phyloP scores from a whole-genome alignment of 2,329 filamentous ascomycete genomes.

The Clarireedia hainanense region DNA sequence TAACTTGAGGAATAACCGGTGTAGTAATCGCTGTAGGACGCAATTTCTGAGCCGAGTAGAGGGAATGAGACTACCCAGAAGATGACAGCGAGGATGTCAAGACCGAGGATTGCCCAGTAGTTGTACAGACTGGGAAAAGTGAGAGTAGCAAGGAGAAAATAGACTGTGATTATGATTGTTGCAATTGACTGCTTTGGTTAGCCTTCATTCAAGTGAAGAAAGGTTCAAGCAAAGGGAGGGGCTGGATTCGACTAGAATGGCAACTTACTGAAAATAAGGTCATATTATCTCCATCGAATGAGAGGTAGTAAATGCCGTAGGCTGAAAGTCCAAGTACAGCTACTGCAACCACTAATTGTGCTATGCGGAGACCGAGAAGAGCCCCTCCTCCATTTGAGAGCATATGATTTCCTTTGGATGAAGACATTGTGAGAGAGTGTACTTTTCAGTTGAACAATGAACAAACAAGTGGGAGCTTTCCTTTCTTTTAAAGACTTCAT shows the following conservation, averaged over 20 bases:
- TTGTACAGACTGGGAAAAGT: not conserved
- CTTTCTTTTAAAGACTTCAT: no score
- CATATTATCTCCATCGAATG: not conserved
- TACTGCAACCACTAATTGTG: not conserved
- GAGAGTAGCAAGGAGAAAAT: not conserved
- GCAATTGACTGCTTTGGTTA: not conserved
- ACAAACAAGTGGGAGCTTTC: no score
- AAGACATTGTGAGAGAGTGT: not conserved
- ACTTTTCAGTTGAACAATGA: no score
- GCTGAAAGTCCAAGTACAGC: not conserved
- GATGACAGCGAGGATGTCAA: not conserved
- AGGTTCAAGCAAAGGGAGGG: no score
- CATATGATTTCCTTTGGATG: not conserved
- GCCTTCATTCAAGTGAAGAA: not conserved
- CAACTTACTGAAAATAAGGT: conserved; percentile 2
- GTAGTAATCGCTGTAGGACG: not conserved
- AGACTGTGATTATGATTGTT: not conserved
- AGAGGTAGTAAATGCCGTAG: not conserved
- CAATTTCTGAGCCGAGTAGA: not conserved
- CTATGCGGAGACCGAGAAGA: not conserved
- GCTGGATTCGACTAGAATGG: no score
- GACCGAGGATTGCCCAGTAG: conserved; percentile 5
- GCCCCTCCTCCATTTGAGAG: not conserved
- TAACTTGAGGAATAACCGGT: not conserved
- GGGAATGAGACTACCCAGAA: conserved; percentile 1